Evolutionary conservation across 495 filamentous ascomycete species (phyloP), one percentile per base, ranked within the genome.

Genomic region (Chaetomidium leptoderma): DNA sequence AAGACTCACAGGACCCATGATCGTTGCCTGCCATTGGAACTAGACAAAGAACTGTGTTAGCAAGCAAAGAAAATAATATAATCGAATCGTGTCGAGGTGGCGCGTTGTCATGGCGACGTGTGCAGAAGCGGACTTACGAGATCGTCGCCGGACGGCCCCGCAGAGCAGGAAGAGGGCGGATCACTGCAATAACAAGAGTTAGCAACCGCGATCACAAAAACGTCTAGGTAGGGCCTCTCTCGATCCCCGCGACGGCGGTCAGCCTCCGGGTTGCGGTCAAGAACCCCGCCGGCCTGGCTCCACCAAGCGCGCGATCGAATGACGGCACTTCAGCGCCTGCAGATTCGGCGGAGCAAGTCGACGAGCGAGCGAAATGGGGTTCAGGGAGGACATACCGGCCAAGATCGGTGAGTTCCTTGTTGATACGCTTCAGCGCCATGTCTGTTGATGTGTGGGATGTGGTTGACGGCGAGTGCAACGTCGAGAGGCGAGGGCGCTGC

Each of bases 1-100:
- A n/a, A 53, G 40, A 86, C 91, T 84, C 86, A 96, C 92, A 71
- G 93, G 93, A 77, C 93, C 93, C 93, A 98, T 98, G 71, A 98
- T 98, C 19, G 93, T 98, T 57, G 93, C 93, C 84, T 98, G 93
- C 93, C 93, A 98, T 85, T 97, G 93, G 71, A 98, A 98, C 93
- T 98, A 70, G 66, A 61, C 10, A 57, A 13, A 62, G 24, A 45
- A 24, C 26, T 9, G 57, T 11, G 69, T 80, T 56, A 80, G 74
- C 44, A 63, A 5, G 7, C 23, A 13, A 39, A 50, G 5, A 19
- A 11, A 0, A 19, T 1, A 35, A 40, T 5, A 35, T 19, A 0
- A 19, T 6, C 10, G 29, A 8, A 10, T 49, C 17, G n/a, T 6
- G 14, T 10, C 29, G 17, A 19, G 4, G 29, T 44, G 24, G 27